These are phyloP conservation scores for Cocos nucifera DNA, from an alignment of 176 grass and related monocot species.

Conservation along the genomic window DNA sequence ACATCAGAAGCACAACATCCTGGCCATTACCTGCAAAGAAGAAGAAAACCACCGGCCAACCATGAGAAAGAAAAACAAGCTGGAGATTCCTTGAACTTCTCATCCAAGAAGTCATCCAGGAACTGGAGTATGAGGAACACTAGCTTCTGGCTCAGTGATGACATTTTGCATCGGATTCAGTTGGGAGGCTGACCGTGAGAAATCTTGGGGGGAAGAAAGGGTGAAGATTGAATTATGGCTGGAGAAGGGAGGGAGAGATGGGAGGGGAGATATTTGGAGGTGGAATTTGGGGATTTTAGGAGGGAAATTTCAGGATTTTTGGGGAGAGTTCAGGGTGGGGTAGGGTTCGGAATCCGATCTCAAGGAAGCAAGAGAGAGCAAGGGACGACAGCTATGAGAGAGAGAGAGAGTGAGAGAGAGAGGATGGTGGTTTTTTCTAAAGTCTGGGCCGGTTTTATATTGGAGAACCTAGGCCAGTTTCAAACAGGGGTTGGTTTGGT, in stretches of 20 bases:
- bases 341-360: conserved; percentile 60
- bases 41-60: too few relatives aligned
- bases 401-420: conserved; percentile 21
- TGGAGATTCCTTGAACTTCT: conserved; percentile 89
- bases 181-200: not conserved
- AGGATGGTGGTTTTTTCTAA: too few relatives aligned
- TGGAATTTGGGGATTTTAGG: not conserved
- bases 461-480: too few relatives aligned
- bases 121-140: conserved; percentile 88
- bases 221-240: conserved; percentile 3
- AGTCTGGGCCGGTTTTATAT: too few relatives aligned
- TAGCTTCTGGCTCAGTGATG: conserved; percentile 87
- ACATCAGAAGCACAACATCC: too few relatives aligned
- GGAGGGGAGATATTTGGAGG: not conserved
- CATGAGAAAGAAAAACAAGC: too few relatives aligned
- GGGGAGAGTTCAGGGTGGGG: not conserved
- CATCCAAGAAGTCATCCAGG: conserved; percentile 75
- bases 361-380: conserved; percentile 20
- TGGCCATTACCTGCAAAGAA: too few relatives aligned
- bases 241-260: conserved; percentile 3
- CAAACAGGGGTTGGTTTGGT: too few relatives aligned
- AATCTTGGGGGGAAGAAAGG: conserved; percentile 2
- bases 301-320: too few relatives aligned
- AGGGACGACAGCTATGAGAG: too few relatives aligned
- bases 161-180: conserved; percentile 23